Base-by-base conservation (phyloP, 495 filamentous ascomycete genomes). In the Penicillium robsamsonii region DNA sequence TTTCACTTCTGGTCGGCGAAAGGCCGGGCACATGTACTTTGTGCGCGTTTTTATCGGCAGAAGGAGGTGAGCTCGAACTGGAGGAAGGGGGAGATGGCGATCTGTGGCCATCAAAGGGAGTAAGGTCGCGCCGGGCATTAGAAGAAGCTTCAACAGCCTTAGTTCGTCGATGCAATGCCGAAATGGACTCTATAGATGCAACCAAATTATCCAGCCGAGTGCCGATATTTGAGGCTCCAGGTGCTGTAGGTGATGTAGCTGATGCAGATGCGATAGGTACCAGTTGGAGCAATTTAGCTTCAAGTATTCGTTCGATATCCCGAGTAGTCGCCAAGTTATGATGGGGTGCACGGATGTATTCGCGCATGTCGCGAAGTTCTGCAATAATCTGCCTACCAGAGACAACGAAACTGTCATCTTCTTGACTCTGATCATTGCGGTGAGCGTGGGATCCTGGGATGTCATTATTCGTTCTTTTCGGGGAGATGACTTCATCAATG, bases 401-500 rank as follows among this genome's bases (percentile, higher is more conserved):
- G 11, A 9, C 4, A 46, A 13, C 42, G 15, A 24, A 15, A 24
- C 18, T 24, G 13, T 17, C 35, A 17, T 17, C 13, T 15, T 6
- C 35, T 38, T 29, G 22, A 46, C 15, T 25, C 15, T 9, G 15
- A 10, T 46, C 12, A 24, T 45, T 45, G 20, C 10, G 11, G 22
- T 13, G 20, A 13, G 42, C 6, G 4, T 27, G 11, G 4, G 22
- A 1, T 7, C 15, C 42, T 9, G 22, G 24, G 42, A 6, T n/a
- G 5, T 37, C 13, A 37, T 17, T 38, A 15, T 0, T 38, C 11
- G 43, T 17, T 13, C 15, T 15, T 29, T 27, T 47, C 2, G 45
- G n/a, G 7, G 29, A 31, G 31, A 47, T 47, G 17, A 47, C n/a
- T 47, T 33, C 45, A 9, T 47, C 45, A 13, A 47, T 47, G n/a